Evolutionary conservation across 2,329 filamentous ascomycete genomes (phyloP).

Genomic region (Pseudopithomyces chartarum): DNA sequence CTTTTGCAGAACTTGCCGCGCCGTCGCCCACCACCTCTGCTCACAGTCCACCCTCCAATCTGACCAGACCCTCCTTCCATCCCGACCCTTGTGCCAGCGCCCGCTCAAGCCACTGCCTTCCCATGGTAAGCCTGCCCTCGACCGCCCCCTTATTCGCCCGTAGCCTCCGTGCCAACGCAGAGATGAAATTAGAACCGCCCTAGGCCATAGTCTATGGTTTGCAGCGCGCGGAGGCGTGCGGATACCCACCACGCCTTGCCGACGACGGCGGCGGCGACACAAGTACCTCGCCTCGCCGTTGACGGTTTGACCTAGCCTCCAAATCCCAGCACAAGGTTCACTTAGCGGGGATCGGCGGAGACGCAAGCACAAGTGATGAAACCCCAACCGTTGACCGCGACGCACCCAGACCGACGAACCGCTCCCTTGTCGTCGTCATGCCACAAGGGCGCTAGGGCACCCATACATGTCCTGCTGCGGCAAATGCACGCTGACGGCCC

Average conservation of each 20-base stretch:
- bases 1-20: conserved; percentile 12
- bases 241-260: conserved; percentile 27
- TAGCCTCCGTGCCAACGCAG: conserved; percentile 7
- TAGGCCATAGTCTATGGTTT: not conserved
- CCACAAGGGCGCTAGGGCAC: not conserved
- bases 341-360: conserved; percentile 24
- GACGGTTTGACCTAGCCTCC: conserved; percentile 12
- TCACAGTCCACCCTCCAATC: conserved; percentile 21
- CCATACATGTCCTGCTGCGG: conserved; percentile 8
- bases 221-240: conserved; percentile 31
- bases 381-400: conserved; percentile 12
- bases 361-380: conserved; percentile 9
- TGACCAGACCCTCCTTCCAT: conserved; percentile 29
- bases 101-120: conserved; percentile 17
- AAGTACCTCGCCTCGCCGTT: conserved; percentile 15
- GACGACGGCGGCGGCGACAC: conserved; percentile 26
- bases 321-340: conserved; percentile 19
- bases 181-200: not conserved
- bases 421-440: conserved; percentile 11
- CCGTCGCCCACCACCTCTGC: conserved; percentile 28
- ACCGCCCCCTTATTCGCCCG: conserved; percentile 27
- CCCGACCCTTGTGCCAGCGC: conserved; percentile 32
- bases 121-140: conserved; percentile 23
- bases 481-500: conserved; percentile 32
- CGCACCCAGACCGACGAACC: conserved; percentile 4